A percentile compares a stretch with the other conserved stretches of the same genome.
phyloP scores from a whole-genome alignment of 208 protist genomes.

The Herpetomonas samuelpessoai region DNA sequence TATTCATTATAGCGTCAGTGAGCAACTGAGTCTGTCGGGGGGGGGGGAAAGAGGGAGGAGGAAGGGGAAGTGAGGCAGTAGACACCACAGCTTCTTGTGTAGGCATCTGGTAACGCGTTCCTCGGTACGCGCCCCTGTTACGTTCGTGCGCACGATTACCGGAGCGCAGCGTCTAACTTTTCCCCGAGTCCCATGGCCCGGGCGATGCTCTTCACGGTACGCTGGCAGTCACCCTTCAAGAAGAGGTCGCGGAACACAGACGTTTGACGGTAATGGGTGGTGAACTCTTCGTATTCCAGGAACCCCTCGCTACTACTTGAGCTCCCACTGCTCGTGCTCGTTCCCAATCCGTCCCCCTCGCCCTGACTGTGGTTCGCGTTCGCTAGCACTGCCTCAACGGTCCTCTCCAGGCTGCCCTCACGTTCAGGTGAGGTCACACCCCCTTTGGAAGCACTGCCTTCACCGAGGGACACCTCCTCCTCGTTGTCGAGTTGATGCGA shows the following conservation, averaged over 20 bases:
- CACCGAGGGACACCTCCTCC: neutral
- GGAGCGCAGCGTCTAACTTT: constrained; percentile 15
- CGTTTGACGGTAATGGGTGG: constrained; percentile 6
- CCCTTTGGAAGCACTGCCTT: neutral
- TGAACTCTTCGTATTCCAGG: constrained; percentile 32
- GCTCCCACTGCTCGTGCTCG: neutral
- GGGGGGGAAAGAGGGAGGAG: neutral
- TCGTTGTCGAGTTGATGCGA: too few species aligned
- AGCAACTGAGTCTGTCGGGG: too few species aligned
- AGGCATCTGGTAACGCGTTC: too few species aligned
- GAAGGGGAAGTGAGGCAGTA: too few species aligned
- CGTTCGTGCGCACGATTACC: neutral
- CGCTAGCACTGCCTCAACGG: neutral
- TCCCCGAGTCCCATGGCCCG: constrained; percentile 42
- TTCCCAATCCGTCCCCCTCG: neutral
- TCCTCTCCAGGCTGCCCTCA: neutral
- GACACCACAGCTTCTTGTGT: too few species aligned
- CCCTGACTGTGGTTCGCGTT: neutral
- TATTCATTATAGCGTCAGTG: too few species aligned
- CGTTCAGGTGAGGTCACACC: neutral
- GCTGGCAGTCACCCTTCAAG: constrained; percentile 79
- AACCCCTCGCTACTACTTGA: constrained; percentile 60
- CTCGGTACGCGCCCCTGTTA: too few species aligned
- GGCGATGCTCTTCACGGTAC: constrained; percentile 37
- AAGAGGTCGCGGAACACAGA: constrained; percentile 57